Percentiles rank a stretch among this genome's conserved stretches.
These are phyloP conservation scores for Dentipellis sp. DNA, from an alignment of 768 basidiomycete species.

Conservation along the genomic window DNA sequence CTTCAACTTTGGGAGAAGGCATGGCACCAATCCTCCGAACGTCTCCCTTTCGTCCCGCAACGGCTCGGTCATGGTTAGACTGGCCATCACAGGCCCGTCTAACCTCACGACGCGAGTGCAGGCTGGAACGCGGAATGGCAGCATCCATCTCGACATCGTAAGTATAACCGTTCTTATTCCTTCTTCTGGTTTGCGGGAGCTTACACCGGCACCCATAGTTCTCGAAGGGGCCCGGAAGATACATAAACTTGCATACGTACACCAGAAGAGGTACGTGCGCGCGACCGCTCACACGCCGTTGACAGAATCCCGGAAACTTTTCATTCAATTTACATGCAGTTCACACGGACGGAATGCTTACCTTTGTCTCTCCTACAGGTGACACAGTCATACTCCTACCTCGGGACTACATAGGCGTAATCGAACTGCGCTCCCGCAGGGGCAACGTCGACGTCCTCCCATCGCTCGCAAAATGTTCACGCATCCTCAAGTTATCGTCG, in stretches of 20 bases:
- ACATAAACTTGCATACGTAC: not conserved
- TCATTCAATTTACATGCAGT: not conserved
- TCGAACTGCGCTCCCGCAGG: constrained; percentile 6
- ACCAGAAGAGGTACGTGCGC: not conserved
- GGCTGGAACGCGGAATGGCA: constrained; percentile 4
- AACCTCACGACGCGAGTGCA: constrained; percentile 4
- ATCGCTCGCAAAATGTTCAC: constrained; percentile 2
- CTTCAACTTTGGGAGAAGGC: not conserved
- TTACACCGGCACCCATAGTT: not conserved
- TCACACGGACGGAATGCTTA: constrained; percentile 1
- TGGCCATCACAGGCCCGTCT: constrained; percentile 5
- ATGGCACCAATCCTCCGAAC: not conserved
- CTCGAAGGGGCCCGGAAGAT: not conserved
- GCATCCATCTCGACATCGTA: constrained; percentile 7
- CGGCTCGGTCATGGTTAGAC: constrained; percentile 1
- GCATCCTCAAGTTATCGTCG: constrained; percentile 1
- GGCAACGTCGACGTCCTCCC: constrained; percentile 5
- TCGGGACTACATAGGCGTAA: constrained; percentile 10
- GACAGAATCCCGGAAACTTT: not conserved
- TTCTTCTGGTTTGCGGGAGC: not conserved
- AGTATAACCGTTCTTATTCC: not conserved
- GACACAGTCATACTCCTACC: constrained; percentile 8
- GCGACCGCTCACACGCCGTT: not conserved
- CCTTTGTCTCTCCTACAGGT: not conserved
- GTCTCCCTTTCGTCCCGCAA: constrained; percentile 6